Conservation (phyloP, 2,329 filamentous ascomycete species). For the Neonectria ditissima region DNA sequence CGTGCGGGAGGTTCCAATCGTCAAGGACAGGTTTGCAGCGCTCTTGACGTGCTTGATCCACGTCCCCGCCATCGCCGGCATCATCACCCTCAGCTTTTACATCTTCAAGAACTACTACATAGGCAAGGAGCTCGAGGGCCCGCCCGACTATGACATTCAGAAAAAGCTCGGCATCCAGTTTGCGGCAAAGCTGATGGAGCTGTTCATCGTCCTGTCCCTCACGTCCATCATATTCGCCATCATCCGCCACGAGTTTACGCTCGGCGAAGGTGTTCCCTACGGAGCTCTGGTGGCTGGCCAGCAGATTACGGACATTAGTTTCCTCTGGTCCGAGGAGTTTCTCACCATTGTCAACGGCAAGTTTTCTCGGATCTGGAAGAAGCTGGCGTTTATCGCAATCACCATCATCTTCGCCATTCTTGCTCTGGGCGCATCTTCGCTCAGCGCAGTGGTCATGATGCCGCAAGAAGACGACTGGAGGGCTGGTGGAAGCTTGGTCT, state of each 20-base stretch:
- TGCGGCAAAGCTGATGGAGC: slow-evolving; percentile 38
- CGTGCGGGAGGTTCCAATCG: slow-evolving; percentile 28
- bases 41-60: slow-evolving; percentile 31
- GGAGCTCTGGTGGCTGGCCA: slow-evolving; percentile 36
- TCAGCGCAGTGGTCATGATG: slow-evolving; percentile 40
- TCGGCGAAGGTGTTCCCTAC: slow-evolving; percentile 33
- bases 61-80: slow-evolving; percentile 34
- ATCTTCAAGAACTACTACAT: slow-evolving; percentile 42
- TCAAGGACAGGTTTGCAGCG: slow-evolving; percentile 36
- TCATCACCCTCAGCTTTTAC: slow-evolving; percentile 34
- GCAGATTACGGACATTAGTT: slow-evolving; percentile 37
- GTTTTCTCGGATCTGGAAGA: slow-evolving; percentile 37
- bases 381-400: slow-evolving; percentile 29
- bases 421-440: slow-evolving; percentile 34
- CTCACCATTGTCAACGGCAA: slow-evolving; percentile 31
- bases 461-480: slow-evolving; percentile 37
- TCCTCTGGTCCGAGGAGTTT: slow-evolving; percentile 39
- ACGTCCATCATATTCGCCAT: slow-evolving; percentile 36
- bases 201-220: slow-evolving; percentile 37
- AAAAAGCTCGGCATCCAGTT: slow-evolving; percentile 39
- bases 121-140: slow-evolving; percentile 38
- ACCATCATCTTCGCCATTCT: slow-evolving; percentile 33
- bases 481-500: slow-evolving; percentile 35
- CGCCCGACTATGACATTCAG: slow-evolving; percentile 30
- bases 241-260: slow-evolving; percentile 35